Base-by-base conservation (phyloP, 345 rosid genomes). In the Euphorbia lathyris region DNA sequence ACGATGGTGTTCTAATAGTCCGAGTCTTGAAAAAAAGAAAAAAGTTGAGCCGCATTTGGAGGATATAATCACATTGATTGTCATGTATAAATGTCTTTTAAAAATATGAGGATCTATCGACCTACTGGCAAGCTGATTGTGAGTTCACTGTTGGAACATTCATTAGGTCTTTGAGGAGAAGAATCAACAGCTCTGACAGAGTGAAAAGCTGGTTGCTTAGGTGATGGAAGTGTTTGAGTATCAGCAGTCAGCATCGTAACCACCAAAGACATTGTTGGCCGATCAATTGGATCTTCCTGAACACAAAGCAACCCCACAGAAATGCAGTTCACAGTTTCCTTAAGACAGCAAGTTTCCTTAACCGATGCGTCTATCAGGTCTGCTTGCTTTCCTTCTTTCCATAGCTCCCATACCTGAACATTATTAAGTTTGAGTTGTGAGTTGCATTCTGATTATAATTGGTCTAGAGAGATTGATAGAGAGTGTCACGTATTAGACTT, bases 241-340 rank as follows among this genome's bases (percentile, higher is more conserved):
- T 68, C 71, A 40, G 30, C 40, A 5, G 9, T 56, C 36, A 68
- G 40, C 63, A 68, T 56, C 34, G 38, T 20, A 7, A 68, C 51
- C 16, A 68, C 71, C 59, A 34, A 38, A 38, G 63, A 68, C 63
- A 56, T 68, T 36, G 63, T 68, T 22, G 63, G 71, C 36, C 71
- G 51, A 23, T 68, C 63, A 55, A 2, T 5, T 1, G 71, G 63
- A 38, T 56, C 47, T 26, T 68, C 71, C 17, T 68, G 71, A 56
- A 68, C 38, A 8, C 72, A 68, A 3, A 68, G 20, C 23, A 68
- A 25, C 38, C 72, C 72, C 26, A 68, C 56, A 40, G 27, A 63
- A 19, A 68, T 68, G 64, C 72, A 68, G 7, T 43, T 68, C 7
- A 58, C 34, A 17, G 32, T 50, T 68, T 56, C 53, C 16, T 56